Base-by-base conservation (phyloP, 176 grass and related monocot genomes). In the Ampelocalamus luodianensis region DNA sequence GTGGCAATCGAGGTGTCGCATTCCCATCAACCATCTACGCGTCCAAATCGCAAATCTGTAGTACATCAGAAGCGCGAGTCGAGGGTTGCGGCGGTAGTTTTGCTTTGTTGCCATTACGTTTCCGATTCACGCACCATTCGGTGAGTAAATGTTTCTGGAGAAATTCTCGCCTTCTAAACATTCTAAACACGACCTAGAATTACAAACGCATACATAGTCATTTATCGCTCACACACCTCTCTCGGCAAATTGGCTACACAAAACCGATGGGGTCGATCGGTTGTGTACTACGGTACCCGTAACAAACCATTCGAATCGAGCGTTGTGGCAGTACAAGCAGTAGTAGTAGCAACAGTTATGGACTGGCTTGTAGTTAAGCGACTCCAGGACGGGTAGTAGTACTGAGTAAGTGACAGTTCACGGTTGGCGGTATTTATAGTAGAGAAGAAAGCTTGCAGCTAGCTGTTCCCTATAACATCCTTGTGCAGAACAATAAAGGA, bases 401-500 rank as follows among this genome's bases (percentile, higher is more conserved):
- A n/a, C 10, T 44, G 44, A 45, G 67, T 3, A 20, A 20, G 71
- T 53, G 70, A 49, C 70, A 72, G 68, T 24, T 71, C 66, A 43
- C n/a, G 5, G 70, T 49, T 49, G 70, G 45, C 46, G 15, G 27
- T 53, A 54, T 74, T 74, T 74, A 74, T 53, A 1, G 54, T 4
- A 4, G 54, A 1, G 22, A 59, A 8, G 55, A 23, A 23, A 10
- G 55, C 55, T 17, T 16, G 76, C 24, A 23, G 20, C 82, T 71
- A 75, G 81, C 74, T 79, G 70, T 62, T 73, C 54, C 58, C 82
- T 34, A 61, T 5, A 22, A 10, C 72, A 53, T 55, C 71, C 44
- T 14, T 44, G 82, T 20, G 72, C 72, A 22, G 8, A 70, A 61
- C 83, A 78, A 26, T 71, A 49, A 34, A 22, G 49, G 48, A 75